phyloP scores from a whole-genome alignment of 495 filamentous ascomycete species.

The Annulohypoxylon moriforme region DNA sequence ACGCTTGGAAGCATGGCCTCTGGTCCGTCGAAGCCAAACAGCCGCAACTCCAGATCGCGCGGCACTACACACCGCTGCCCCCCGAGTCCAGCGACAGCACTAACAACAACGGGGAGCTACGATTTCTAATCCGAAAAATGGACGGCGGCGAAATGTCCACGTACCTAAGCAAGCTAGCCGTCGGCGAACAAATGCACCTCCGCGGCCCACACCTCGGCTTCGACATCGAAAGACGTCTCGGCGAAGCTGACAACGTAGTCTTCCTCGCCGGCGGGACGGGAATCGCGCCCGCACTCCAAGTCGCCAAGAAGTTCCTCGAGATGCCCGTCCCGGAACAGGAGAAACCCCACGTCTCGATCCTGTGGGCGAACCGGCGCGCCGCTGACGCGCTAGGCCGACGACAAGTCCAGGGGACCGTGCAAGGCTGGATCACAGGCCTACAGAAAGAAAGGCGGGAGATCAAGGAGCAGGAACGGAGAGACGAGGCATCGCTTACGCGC shows the following conservation, averaged over 20 bases:
- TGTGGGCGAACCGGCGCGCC: conserved; percentile 58
- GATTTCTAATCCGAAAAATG: conserved; percentile 63
- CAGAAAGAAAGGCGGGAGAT: neutral
- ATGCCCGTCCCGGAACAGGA: conserved; percentile 47
- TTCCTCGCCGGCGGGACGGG: conserved; percentile 95
- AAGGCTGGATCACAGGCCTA: conserved; percentile 19
- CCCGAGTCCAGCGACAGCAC: conserved; percentile 41
- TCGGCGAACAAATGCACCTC: conserved; percentile 73
- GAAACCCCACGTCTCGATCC: conserved; percentile 39
- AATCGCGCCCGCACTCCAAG: conserved; percentile 89
- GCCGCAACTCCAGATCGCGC: conserved; percentile 87
- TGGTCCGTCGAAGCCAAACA: conserved; percentile 95
- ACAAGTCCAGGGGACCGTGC: neutral
- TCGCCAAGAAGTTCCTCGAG: conserved; percentile 68
- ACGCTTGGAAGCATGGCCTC: conserved; percentile 65
- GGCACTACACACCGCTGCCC: conserved; percentile 90
- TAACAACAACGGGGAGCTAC: conserved; percentile 37
- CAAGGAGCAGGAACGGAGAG: conserved; percentile 16
- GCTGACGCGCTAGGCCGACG: conserved; percentile 47
- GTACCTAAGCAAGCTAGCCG: conserved; percentile 72
- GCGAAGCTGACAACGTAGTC: conserved; percentile 60
- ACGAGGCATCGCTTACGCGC: conserved; percentile 59
- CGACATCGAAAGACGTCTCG: conserved; percentile 63
- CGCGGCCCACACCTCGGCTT: conserved; percentile 82
- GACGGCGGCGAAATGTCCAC: conserved; percentile 64